phyloP scores from a whole-genome alignment of 129 eudicot genomes.

The Heracleum sosnowskyi region DNA sequence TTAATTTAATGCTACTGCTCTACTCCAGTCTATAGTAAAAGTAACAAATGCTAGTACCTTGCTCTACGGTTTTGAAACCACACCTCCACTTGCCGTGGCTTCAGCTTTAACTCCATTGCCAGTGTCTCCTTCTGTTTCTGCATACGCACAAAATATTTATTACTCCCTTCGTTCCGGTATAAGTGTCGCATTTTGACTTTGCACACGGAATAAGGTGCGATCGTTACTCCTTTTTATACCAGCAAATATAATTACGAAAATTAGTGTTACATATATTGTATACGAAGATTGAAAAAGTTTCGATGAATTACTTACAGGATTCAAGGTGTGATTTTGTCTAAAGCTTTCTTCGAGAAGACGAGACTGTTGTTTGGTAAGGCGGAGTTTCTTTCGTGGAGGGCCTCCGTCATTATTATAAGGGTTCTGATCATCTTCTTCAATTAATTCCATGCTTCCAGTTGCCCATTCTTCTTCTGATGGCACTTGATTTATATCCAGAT shows the following conservation, averaged over 20 bases:
- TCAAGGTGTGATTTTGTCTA: slow-evolving; percentile 44
- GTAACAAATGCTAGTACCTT: slow-evolving; percentile 21
- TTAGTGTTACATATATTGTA: neutral
- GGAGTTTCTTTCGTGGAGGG: slow-evolving; percentile 46
- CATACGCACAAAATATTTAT: neutral
- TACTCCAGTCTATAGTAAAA: neutral
- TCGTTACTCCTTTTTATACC: too few relatives aligned
- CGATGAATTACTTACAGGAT: slow-evolving; percentile 26
- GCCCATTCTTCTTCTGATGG: slow-evolving; percentile 33
- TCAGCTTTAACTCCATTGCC: slow-evolving; percentile 36
- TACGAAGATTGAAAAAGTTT: neutral
- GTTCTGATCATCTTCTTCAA: slow-evolving; percentile 30
- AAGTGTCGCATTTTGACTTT: too few relatives aligned
- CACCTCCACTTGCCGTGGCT: slow-evolving; percentile 60
- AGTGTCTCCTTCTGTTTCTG: slow-evolving; percentile 46
- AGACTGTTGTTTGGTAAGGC: slow-evolving; percentile 46
- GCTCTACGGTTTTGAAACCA: slow-evolving; percentile 72
- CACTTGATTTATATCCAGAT: slow-evolving; percentile 49
- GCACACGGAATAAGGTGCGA: too few relatives aligned
- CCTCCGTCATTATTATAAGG: slow-evolving; percentile 11
- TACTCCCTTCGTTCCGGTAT: too few relatives aligned
- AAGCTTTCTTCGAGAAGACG: slow-evolving; percentile 56
- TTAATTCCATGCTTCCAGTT: slow-evolving; percentile 19
- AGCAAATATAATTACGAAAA: too few relatives aligned
- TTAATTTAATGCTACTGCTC: neutral